These are phyloP conservation scores for Daldinia loculata DNA, from an alignment of 495 filamentous ascomycete species.

Conservation along the genomic window DNA sequence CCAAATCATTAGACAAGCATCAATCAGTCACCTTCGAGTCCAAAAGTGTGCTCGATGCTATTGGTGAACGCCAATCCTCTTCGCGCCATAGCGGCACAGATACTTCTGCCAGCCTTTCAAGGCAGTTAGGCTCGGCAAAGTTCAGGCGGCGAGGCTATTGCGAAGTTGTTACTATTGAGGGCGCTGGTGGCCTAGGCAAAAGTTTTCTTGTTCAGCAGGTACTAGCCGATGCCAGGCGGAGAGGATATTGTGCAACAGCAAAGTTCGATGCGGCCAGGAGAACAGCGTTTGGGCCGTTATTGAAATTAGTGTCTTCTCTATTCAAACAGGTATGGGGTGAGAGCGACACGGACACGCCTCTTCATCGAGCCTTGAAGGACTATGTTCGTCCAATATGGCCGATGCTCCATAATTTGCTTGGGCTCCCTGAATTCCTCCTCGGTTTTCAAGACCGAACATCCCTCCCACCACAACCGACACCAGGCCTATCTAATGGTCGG, in stretches of 20 bases:
- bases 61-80: conserved; percentile 45
- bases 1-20: conserved; percentile 51
- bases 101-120: conserved; percentile 51
- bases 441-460: conserved; percentile 47
- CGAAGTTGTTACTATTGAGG: conserved; percentile 81
- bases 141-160: conserved; percentile 72
- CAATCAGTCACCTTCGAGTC: conserved; percentile 50
- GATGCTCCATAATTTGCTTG: conserved; percentile 76
- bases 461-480: conserved; percentile 33
- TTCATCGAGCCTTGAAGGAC: conserved; percentile 76
- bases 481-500: conserved; percentile 26
- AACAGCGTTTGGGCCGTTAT: conserved; percentile 83
- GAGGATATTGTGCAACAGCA: conserved; percentile 82
- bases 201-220: conserved; percentile 82
- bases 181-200: conserved; percentile 82
- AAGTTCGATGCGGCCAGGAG: conserved; percentile 85
- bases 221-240: conserved; percentile 73
- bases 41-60: conserved; percentile 44
- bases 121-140: conserved; percentile 62
- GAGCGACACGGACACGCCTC: conserved; percentile 81
- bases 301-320: conserved; percentile 80
- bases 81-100: conserved; percentile 46
- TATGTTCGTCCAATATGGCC: conserved; percentile 82
- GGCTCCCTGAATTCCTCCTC: conserved; percentile 78
- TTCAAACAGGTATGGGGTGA: conserved; percentile 94